Conservation (phyloP, 345 rosid genomes). For the Luvunga scandens region DNA sequence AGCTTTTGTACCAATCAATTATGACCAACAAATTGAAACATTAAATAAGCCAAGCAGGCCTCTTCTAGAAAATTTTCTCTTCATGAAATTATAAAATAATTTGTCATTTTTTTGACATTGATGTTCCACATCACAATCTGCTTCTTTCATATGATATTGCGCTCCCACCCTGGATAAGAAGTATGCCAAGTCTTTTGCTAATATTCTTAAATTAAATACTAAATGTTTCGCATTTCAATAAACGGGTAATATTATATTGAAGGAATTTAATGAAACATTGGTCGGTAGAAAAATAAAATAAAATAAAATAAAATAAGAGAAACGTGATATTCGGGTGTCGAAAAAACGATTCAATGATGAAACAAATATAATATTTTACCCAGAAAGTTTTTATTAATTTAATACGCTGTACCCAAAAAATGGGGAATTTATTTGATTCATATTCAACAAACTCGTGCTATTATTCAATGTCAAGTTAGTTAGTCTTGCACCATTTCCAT, state of each 20-base stretch:
- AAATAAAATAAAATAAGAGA: no score
- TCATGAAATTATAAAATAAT: no score
- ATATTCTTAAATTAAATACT: no score
- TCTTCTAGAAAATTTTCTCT: neutral
- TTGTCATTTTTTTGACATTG: neutral
- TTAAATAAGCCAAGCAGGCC: neutral
- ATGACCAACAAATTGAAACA: neutral
- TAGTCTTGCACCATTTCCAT: no score
- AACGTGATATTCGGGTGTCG: neutral
- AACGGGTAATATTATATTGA: neutral
- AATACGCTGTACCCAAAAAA: neutral
- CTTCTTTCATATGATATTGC: no score
- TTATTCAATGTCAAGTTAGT: no score
- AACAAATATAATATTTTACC: no score
- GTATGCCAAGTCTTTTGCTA: neutral
- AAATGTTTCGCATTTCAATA: neutral
- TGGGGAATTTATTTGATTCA: neutral
- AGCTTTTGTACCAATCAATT: neutral
- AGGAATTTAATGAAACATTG: neutral
- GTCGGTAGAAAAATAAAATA: neutral
- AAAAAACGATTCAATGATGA: no score
- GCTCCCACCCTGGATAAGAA: neutral
- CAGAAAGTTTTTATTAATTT: neutral
- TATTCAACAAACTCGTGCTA: no score
- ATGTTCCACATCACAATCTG: no score